Percentiles rank a stretch among this genome's conserved stretches.
phyloP scores from a whole-genome alignment of 257 asterid genomes.

The Craterostigma plantagineum region DNA sequence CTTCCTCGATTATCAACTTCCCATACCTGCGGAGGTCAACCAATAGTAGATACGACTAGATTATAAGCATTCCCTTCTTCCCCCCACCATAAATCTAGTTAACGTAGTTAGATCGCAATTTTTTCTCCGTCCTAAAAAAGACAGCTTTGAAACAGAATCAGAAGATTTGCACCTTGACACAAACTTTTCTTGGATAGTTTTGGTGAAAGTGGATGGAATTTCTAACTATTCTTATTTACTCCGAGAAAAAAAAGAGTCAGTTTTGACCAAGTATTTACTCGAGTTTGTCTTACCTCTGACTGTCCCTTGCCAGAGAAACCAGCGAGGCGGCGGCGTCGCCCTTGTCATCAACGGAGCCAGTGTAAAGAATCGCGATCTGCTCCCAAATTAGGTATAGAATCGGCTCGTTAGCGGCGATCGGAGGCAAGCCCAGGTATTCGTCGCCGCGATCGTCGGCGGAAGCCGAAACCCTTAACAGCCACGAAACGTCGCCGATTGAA shows the following conservation, averaged over 20 bases:
- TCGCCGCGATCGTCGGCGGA: conserved; percentile 42
- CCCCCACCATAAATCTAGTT: no score
- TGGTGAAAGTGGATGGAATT: no score
- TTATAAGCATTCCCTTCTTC: no score
- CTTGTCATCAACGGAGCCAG: conserved; percentile 36
- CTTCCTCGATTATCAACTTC: conserved; percentile 57
- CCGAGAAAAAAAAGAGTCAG: no score
- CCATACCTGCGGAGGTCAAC: conserved; percentile 25
- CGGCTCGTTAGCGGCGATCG: conserved; percentile 70
- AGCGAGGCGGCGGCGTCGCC: conserved; percentile 52
- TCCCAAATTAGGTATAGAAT: conserved; percentile 63
- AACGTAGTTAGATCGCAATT: no score
- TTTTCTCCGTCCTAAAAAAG: no score
- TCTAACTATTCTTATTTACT: no score
- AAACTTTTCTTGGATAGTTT: no score
- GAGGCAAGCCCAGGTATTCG: conserved; percentile 56
- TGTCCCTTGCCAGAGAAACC: conserved; percentile 50
- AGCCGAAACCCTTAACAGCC: conserved; percentile 76
- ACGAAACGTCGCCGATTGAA: conserved; percentile 67
- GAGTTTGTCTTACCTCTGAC: conserved; percentile 43
- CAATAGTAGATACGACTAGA: no score
- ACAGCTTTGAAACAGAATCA: no score
- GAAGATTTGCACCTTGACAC: no score
- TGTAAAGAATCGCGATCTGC: conserved; percentile 49
- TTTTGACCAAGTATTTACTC: conserved; percentile 9